A percentile compares a stretch with the other conserved stretches of the same genome.
Evolutionary conservation across 148 eudicot genomes (phyloP).

Genomic region (Fallopia convolvulus): DNA sequence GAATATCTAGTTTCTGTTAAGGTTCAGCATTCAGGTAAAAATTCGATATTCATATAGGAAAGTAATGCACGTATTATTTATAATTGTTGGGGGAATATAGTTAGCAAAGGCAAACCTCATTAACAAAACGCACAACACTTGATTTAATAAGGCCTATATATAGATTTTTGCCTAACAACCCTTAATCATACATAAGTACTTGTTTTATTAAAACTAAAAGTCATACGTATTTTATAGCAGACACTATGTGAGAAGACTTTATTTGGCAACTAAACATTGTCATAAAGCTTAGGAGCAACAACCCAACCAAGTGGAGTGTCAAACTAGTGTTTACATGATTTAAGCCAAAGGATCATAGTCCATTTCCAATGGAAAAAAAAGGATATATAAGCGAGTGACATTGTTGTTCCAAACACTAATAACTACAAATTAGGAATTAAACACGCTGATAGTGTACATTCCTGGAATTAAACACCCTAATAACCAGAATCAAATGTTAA

Average conservation of each 20-base stretch:
- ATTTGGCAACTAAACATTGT: background rate
- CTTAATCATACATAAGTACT: no score
- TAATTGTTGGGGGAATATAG: background rate
- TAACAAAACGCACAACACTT: no score
- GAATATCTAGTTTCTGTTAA: slow-evolving; percentile 10
- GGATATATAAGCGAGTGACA: background rate
- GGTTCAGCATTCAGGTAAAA: background rate
- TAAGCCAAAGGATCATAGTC: background rate
- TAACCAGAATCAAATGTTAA: background rate
- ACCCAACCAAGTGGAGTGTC: background rate
- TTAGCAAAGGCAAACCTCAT: background rate
- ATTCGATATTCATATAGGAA: background rate
- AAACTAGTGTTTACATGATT: background rate
- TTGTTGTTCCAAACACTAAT: background rate
- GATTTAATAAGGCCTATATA: no score
- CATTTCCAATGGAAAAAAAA: background rate
- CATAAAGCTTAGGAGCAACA: background rate
- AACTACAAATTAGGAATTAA: background rate
- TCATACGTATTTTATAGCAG: background rate
- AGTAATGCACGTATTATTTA: background rate
- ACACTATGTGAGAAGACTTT: background rate
- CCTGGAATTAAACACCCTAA: background rate
- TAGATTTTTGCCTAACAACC: no score
- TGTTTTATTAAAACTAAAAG: no score
- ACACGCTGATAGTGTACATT: no score